phyloP scores from a whole-genome alignment of 1,284 basidiomycete species.

The Ustilago tritici region DNA sequence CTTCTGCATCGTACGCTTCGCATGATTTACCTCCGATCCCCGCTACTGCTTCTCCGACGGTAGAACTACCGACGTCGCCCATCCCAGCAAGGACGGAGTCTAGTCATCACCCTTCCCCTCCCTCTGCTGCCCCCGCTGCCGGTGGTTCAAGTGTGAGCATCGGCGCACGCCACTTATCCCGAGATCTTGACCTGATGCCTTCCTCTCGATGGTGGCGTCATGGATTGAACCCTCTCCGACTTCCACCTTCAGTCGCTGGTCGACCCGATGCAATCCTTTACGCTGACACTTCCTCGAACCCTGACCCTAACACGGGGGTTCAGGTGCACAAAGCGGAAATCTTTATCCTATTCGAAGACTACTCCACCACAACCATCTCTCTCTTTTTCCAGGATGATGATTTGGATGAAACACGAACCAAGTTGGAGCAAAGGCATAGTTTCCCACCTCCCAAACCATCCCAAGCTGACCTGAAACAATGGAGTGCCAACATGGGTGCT shows the following conservation, averaged over 20 bases:
- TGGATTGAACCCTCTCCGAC: constrained; percentile 47
- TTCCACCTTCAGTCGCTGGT: constrained; percentile 55
- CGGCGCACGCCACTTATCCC: constrained; percentile 44
- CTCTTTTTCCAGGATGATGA: constrained; percentile 56
- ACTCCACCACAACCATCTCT: constrained; percentile 52
- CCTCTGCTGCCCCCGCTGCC: neutral
- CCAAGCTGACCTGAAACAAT: constrained; percentile 77
- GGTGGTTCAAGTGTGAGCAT: constrained; percentile 10
- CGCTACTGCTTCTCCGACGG: constrained; percentile 13
- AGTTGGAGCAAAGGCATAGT: constrained; percentile 42
- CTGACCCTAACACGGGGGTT: constrained; percentile 14
- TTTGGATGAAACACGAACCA: constrained; percentile 47
- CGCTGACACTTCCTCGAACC: constrained; percentile 40
- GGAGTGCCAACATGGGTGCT: constrained; percentile 81
- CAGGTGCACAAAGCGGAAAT: constrained; percentile 46
- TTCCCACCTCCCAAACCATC: constrained; percentile 51
- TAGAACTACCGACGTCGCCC: constrained; percentile 16
- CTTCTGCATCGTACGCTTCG: constrained; percentile 32
- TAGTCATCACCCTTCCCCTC: constrained; percentile 17
- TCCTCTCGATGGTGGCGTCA: constrained; percentile 62
- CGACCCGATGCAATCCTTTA: constrained; percentile 57
- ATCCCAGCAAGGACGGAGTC: constrained; percentile 13
- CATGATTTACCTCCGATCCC: constrained; percentile 38
- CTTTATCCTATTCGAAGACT: constrained; percentile 59
- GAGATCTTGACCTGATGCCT: constrained; percentile 62